Conservation (phyloP, 2,329 filamentous ascomycete genomes). For the Thielaviopsis populi region DNA sequence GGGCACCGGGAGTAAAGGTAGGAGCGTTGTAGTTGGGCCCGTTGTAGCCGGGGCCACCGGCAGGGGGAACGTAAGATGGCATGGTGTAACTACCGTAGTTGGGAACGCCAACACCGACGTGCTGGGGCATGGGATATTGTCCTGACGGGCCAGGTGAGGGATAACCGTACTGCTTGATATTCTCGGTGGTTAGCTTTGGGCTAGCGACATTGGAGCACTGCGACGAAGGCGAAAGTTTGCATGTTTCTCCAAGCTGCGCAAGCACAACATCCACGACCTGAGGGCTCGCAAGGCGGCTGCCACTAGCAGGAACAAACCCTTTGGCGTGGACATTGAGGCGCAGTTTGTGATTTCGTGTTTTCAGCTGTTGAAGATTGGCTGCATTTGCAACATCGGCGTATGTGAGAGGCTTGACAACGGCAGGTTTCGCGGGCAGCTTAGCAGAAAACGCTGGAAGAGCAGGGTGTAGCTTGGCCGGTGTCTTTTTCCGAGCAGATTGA, state of each 20-base stretch:
- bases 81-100: conserved; percentile 28
- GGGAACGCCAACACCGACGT: conserved; percentile 27
- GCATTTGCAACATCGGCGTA: conserved; percentile 1
- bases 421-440: not conserved
- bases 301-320: conserved; percentile 8
- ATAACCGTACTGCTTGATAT: conserved; percentile 10
- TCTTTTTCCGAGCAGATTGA: not conserved
- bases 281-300: not conserved
- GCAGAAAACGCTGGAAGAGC: not conserved
- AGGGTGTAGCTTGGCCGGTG: not conserved
- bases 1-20: conserved; percentile 19
- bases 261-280: not conserved
- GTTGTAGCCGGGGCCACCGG: conserved; percentile 27
- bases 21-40: conserved; percentile 14
- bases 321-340: conserved; percentile 21
- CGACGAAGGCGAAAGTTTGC: not conserved
- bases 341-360: not conserved
- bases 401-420: not conserved
- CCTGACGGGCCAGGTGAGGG: conserved; percentile 5
- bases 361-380: not conserved
- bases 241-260: not conserved
- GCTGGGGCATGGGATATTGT: conserved; percentile 5
- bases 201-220: not conserved
- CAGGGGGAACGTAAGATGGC: conserved; percentile 33
- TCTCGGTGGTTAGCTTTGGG: not conserved